Evolutionary conservation across 257 asterid species (phyloP).

Genomic region (Solanum medicagineum): DNA sequence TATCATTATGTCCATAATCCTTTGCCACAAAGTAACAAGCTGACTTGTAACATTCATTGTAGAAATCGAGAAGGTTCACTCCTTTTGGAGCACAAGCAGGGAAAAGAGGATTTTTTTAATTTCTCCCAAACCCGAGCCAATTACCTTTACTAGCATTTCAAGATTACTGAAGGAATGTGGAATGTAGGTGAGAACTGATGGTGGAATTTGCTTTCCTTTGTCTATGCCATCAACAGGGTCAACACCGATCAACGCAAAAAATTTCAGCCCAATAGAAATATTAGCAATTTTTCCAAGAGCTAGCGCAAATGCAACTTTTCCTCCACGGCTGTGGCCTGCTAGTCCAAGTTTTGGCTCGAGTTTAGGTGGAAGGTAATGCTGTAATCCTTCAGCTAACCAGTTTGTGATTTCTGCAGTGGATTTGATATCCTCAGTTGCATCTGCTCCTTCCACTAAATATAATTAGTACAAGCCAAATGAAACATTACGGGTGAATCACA

Average conservation of each 20-base stretch:
- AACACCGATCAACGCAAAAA: slow-evolving; percentile 79
- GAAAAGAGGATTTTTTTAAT: slow-evolving; percentile 43
- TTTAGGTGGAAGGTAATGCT: slow-evolving; percentile 37
- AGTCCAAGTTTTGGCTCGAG: slow-evolving; percentile 54
- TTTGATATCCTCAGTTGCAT: slow-evolving; percentile 53
- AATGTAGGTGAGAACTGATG: slow-evolving; percentile 54
- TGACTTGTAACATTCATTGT: slow-evolving; percentile 45
- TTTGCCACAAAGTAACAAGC: slow-evolving; percentile 59
- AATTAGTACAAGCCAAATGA: not conserved
- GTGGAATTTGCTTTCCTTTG: slow-evolving; percentile 58
- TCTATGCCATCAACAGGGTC: slow-evolving; percentile 89
- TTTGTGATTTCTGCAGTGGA: slow-evolving; percentile 38
- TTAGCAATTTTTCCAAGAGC: slow-evolving; percentile 24
- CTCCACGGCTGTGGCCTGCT: slow-evolving; percentile 88
- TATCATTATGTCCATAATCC: slow-evolving; percentile 78
- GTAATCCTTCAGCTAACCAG: slow-evolving; percentile 51
- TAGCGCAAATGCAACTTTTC: slow-evolving; percentile 65
- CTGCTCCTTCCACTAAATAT: slow-evolving; percentile 22
- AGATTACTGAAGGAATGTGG: slow-evolving; percentile 50
- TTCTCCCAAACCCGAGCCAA: slow-evolving; percentile 81
- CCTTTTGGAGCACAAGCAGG: slow-evolving; percentile 89
- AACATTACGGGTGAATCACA: not conserved
- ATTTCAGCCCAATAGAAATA: slow-evolving; percentile 5
- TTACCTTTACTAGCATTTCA: slow-evolving; percentile 32
- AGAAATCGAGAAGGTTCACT: slow-evolving; percentile 75